These are phyloP conservation scores for Cyberlindnera maclurae DNA, from an alignment of 805 yeast genomes.

Conservation along the genomic window DNA sequence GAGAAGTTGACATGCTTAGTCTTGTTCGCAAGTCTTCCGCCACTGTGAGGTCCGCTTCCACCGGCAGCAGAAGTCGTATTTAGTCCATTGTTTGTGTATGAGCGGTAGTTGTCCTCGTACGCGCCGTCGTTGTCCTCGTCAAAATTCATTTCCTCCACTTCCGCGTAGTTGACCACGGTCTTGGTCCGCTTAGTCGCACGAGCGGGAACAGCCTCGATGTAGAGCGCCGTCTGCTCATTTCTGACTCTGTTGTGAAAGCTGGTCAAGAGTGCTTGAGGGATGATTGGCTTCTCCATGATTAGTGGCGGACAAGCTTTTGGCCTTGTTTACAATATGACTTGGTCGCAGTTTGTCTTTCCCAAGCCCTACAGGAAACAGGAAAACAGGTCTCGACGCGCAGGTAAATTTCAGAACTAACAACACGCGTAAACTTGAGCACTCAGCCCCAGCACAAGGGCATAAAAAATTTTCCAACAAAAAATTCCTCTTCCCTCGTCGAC, in stretches of 20 bases:
- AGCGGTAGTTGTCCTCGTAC: slow-evolving; percentile 14
- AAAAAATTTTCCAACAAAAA: slow-evolving; percentile 2
- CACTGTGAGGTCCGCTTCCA: slow-evolving; percentile 1
- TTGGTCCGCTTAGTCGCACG: slow-evolving; percentile 72
- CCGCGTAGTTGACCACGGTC: slow-evolving; percentile 75
- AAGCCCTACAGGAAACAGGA: neutral
- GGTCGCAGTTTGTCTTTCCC: no score
- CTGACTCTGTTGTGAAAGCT: slow-evolving; percentile 68
- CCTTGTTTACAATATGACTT: neutral
- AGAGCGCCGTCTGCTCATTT: slow-evolving; percentile 65
- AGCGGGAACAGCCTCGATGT: slow-evolving; percentile 66
- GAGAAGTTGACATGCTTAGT: slow-evolving; percentile 22
- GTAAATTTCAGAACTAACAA: slow-evolving; percentile 2
- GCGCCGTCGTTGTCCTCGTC: slow-evolving; percentile 40
- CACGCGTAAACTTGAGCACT: neutral
- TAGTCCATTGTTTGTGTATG: neutral
- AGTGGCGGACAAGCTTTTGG: neutral
- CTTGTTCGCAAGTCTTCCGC: slow-evolving; percentile 17
- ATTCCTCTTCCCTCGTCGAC: neutral
- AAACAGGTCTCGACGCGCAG: no score
- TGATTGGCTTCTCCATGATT: slow-evolving; percentile 22
- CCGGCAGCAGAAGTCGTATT: neutral
- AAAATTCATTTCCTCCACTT: slow-evolving; percentile 60
- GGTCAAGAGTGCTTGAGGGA: slow-evolving; percentile 77
- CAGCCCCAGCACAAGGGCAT: neutral